Conservation (phyloP, 2,329 filamentous ascomycete species). For the Fusarium hostae region DNA sequence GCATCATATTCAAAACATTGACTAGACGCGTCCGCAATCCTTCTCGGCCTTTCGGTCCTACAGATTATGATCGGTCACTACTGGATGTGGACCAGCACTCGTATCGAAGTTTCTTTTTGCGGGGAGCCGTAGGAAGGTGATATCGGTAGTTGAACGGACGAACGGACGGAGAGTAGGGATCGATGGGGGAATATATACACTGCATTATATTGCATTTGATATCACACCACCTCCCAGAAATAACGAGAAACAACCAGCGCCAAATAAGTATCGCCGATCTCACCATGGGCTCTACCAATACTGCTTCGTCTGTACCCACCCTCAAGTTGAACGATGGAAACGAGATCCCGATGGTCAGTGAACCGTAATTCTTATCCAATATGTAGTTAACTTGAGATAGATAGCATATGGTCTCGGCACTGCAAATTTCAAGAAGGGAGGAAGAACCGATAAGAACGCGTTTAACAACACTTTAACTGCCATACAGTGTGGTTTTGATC, state of each 20-base stretch:
- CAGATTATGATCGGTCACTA: background rate
- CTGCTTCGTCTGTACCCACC: background rate
- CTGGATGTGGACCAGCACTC: too few relatives aligned
- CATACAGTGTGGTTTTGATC: background rate
- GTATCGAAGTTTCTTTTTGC: background rate
- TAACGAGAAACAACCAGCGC: background rate
- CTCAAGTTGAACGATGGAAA: background rate
- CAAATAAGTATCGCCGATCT: accelerated
- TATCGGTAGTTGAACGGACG: too few relatives aligned
- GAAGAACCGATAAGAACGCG: background rate
- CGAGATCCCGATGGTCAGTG: background rate
- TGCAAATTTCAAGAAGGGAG: background rate
- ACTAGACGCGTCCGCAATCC: background rate
- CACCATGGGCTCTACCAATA: background rate
- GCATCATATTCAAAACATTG: background rate
- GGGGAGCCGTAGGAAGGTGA: background rate
- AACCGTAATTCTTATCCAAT: too few relatives aligned
- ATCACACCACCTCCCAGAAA: background rate
- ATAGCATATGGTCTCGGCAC: background rate
- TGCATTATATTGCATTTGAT: too few relatives aligned
- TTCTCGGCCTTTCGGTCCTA: background rate
- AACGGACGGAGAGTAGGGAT: background rate
- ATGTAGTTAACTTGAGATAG: background rate
- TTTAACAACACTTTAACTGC: background rate
- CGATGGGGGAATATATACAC: background rate